These are phyloP conservation scores for Debaryomyces hansenii DNA, from an alignment of 805 yeast genomes.

Conservation along the genomic window DNA sequence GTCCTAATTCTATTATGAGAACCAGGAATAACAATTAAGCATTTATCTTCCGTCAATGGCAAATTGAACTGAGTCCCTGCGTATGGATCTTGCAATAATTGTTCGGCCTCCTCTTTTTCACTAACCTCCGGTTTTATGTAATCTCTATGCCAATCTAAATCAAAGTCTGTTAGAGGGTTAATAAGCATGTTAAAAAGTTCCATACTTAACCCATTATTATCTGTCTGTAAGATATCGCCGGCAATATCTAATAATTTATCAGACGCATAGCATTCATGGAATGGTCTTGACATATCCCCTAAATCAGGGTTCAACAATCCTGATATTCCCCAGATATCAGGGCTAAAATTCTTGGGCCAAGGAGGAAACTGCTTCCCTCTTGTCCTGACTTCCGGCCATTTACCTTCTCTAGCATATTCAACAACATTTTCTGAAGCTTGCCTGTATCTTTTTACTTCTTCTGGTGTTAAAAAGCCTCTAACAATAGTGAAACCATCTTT, in stretches of 20 bases:
- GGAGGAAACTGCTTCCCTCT: conserved; percentile 57
- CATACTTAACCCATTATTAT: conserved; percentile 37
- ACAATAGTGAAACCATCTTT: conserved; percentile 39
- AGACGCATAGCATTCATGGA: conserved; percentile 41
- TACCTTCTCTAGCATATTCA: conserved; percentile 44
- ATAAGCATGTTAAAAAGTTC: conserved; percentile 54
- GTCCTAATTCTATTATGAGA: conserved; percentile 48
- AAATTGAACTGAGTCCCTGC: conserved; percentile 54
- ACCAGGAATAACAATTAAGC: conserved; percentile 49
- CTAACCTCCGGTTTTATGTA: conserved; percentile 47
- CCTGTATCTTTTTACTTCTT: conserved; percentile 37
- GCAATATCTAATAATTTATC: conserved; percentile 40
- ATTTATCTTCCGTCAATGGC: conserved; percentile 46
- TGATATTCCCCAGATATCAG: conserved; percentile 55
- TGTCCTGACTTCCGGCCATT: conserved; percentile 50
- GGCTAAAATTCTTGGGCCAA: conserved; percentile 51
- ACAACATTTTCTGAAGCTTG: conserved; percentile 39
- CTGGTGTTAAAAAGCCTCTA: conserved; percentile 38
- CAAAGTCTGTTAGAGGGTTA: conserved; percentile 53
- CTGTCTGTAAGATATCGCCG: conserved; percentile 43
- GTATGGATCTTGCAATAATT: conserved; percentile 37
- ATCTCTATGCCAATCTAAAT: conserved; percentile 56
- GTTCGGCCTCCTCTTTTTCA: conserved; percentile 43
- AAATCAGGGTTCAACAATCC: conserved; percentile 50
- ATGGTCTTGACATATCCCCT: conserved; percentile 32